Evolutionary conservation across 179 eudicot genomes (phyloP), one percentile per base, ranked within the genome.

Genomic region (Actinidia arguta): DNA sequence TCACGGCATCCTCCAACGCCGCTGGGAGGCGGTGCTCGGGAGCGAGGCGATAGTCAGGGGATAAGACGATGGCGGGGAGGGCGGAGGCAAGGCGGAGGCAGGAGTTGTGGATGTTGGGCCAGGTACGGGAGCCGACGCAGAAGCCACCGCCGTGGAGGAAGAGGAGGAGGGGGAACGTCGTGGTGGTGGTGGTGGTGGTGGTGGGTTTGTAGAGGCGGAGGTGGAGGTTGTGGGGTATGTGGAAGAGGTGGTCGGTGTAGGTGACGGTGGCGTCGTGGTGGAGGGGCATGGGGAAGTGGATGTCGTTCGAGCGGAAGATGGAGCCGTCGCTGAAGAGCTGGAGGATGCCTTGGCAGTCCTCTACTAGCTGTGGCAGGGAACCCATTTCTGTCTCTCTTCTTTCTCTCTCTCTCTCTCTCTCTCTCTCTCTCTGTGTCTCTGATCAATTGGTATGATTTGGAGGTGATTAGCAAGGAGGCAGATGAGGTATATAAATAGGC

Each of bases 21-120:
- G 98, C 93, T 11, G 98, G 98, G 17, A 94, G 94, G 75, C 92
- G 66, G 76, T 92, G 90, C 80, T 94, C 98, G 16, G 96, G 98
- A 16, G 98, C 96, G 62, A 94, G 82, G 51, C 98, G 91, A 81
- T 93, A 90, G 80, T 93, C 97, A 0, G 92, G 93, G 17, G 95
- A 88, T 52, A 93, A 75, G 17, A 92, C 91, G 48, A 92, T 58
- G 46, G 90, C 94, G 2, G 80, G 86, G 69, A 93, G 93, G 42
- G 79, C 83, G 13, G 88, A 84, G 5, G 88, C 82, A 67, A 93
- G 92, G 9, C 91, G 90, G 52, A 90, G 90, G 69, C 97, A 92
- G 50, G 62, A 86, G 84, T 82, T 89, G 77, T 91, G 95, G 81
- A 55, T 81, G 75, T 89, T 85, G 62, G 93, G 92, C 93, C 93